Evolutionary conservation across 2,329 filamentous ascomycete species (phyloP).

Genomic region (Tolypocladium inflatum): DNA sequence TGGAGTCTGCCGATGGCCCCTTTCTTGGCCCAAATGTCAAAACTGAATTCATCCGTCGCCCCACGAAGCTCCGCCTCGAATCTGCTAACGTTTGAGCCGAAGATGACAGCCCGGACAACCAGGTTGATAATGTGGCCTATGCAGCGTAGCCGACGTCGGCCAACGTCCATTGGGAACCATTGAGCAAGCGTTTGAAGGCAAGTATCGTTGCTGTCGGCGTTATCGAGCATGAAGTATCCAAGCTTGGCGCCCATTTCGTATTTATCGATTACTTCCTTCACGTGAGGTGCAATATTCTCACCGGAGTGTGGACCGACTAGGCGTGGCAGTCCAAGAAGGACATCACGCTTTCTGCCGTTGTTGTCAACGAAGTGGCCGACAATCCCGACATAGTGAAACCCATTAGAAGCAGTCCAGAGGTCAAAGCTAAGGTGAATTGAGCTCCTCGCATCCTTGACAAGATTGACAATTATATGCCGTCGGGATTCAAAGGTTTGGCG

Average conservation of each 20-base stretch:
- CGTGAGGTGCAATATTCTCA: background rate
- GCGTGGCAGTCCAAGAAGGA: background rate
- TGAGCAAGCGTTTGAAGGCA: background rate
- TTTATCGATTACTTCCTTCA: background rate
- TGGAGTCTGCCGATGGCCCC: background rate
- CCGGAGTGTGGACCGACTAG: background rate
- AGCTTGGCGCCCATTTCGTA: constrained; percentile 1
- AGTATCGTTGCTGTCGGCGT: background rate
- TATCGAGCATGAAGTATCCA: background rate
- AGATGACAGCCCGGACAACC: background rate
- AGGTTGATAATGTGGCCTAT: background rate
- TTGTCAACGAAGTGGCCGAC: background rate
- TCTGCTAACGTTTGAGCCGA: too few relatives aligned
- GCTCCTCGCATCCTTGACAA: background rate
- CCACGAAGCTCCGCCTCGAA: too few relatives aligned
- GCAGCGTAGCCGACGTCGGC: background rate
- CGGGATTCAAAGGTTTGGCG: constrained; percentile 1
- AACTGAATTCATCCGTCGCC: too few relatives aligned
- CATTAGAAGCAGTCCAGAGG: background rate
- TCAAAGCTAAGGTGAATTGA: background rate
- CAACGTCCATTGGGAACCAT: background rate
- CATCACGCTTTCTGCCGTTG: background rate
- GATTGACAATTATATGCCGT: background rate
- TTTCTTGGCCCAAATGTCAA: too few relatives aligned
- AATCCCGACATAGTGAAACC: background rate